Evolutionary conservation across 176 grass and related monocot species (phyloP).

Genomic region (Musa acuminata): DNA sequence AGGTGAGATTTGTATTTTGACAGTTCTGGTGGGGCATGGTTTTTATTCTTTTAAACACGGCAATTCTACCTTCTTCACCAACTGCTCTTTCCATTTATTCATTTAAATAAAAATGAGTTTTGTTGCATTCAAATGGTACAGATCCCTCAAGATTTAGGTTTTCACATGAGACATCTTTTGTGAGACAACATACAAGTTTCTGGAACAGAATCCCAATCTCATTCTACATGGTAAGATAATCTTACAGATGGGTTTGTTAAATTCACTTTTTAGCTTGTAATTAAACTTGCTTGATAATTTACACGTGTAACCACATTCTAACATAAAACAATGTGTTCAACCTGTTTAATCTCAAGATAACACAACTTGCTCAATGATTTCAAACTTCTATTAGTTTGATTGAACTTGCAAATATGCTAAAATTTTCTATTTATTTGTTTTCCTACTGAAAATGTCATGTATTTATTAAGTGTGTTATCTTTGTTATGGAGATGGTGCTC

Average conservation of each 20-base stretch:
- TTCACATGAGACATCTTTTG: slow-evolving; percentile 94
- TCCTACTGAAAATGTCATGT: not conserved
- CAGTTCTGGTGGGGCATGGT: not conserved
- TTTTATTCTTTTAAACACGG: not conserved
- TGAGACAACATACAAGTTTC: slow-evolving; percentile 77
- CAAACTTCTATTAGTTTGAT: too few relatives aligned
- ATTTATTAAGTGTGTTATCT: too few relatives aligned
- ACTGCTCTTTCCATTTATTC: not conserved
- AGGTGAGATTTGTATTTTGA: not conserved
- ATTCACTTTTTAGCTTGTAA: not conserved
- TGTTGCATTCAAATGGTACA: slow-evolving; percentile 21
- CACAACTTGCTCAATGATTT: too few relatives aligned
- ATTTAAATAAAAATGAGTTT: slow-evolving; percentile 7
- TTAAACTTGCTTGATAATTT: not conserved
- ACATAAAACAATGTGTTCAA: not conserved
- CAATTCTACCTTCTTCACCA: not conserved
- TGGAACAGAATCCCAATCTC: slow-evolving; percentile 57
- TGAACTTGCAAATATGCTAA: too few relatives aligned
- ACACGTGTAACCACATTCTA: not conserved
- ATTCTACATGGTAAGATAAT: slow-evolving; percentile 71
- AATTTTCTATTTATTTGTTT: not conserved
- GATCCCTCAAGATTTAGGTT: slow-evolving; percentile 81
- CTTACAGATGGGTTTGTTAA: not conserved
- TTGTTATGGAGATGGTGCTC: slow-evolving; percentile 9
- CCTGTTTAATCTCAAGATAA: not conserved